Evolutionary conservation across 345 rosid genomes (phyloP).

Genomic region (Linum tenue): DNA sequence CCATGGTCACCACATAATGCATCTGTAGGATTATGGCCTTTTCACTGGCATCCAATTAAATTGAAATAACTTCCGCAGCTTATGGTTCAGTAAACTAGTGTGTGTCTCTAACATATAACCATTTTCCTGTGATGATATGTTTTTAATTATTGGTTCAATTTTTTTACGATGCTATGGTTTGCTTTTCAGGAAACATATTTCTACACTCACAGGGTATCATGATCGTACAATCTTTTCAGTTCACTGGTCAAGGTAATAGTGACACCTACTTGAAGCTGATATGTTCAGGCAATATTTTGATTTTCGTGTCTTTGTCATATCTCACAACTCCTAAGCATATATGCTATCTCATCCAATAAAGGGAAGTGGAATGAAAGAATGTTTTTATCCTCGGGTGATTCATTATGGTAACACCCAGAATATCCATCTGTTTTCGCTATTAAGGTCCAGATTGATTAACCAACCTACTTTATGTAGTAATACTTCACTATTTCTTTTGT

Average conservation of each 20-base stretch:
- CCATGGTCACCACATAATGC: no score
- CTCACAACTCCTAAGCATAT: neutral
- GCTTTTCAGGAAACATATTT: slow-evolving; percentile 63
- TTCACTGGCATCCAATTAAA: no score
- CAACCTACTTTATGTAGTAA: no score
- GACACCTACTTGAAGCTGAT: neutral
- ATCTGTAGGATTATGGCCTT: no score
- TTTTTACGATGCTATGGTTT: slow-evolving; percentile 6
- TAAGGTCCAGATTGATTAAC: no score
- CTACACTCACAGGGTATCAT: slow-evolving; percentile 89
- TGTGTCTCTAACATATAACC: neutral
- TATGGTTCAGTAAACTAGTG: no score
- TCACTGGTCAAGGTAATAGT: slow-evolving; percentile 85
- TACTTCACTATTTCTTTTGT: no score
- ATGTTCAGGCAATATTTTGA: neutral
- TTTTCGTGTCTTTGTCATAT: neutral
- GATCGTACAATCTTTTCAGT: slow-evolving; percentile 87
- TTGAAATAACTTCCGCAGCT: no score
- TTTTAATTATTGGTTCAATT: neutral
- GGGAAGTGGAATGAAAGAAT: no score
- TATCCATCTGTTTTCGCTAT: neutral
- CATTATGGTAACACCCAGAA: neutral
- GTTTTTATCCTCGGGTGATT: neutral
- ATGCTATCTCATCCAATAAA: no score
- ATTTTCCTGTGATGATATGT: neutral